Evolutionary conservation across 805 yeast genomes (phyloP).

Genomic region (Metschnikowia henanensis): DNA sequence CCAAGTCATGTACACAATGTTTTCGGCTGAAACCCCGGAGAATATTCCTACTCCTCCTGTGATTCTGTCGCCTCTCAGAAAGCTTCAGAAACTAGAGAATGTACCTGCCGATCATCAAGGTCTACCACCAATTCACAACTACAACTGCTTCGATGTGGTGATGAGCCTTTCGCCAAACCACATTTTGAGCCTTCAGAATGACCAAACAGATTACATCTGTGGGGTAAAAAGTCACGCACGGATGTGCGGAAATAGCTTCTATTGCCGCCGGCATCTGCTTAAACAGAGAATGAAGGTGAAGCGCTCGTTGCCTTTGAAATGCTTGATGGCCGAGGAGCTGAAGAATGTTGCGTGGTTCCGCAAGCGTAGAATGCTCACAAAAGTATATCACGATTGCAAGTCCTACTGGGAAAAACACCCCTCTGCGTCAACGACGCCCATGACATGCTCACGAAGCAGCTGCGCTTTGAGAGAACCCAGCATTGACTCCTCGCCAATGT

Average conservation of each 20-base stretch:
- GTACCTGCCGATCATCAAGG: background rate
- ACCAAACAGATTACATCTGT: conserved; percentile 18
- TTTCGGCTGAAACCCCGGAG: background rate
- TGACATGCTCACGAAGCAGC: conserved; percentile 15
- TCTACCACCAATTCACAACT: conserved; percentile 3
- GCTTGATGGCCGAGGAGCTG: conserved; percentile 15
- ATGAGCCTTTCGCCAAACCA: conserved; percentile 15
- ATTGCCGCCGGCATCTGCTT: conserved; percentile 16
- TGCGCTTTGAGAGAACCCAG: conserved; percentile 7
- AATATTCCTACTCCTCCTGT: conserved; percentile 1
- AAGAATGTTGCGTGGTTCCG: conserved; percentile 12
- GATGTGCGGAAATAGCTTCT: conserved; percentile 13
- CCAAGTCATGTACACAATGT: conserved; percentile 5
- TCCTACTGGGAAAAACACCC: conserved; percentile 15
- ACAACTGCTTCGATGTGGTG: conserved; percentile 10
- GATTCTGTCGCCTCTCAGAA: conserved; percentile 14
- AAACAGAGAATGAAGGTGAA: conserved; percentile 12
- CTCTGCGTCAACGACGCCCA: conserved; percentile 7
- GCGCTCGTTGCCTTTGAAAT: conserved; percentile 14
- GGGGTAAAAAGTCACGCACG: conserved; percentile 14
- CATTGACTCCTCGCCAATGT: conserved; percentile 4
- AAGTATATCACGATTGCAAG: conserved; percentile 14
- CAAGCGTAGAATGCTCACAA: conserved; percentile 13
- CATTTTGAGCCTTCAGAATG: conserved; percentile 13
- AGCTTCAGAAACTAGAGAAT: conserved; percentile 5